Percentiles rank a stretch among this genome's conserved stretches.
Conservation (phyloP, 2,329 filamentous ascomycete species). For the Remersonia thermophila region DNA sequence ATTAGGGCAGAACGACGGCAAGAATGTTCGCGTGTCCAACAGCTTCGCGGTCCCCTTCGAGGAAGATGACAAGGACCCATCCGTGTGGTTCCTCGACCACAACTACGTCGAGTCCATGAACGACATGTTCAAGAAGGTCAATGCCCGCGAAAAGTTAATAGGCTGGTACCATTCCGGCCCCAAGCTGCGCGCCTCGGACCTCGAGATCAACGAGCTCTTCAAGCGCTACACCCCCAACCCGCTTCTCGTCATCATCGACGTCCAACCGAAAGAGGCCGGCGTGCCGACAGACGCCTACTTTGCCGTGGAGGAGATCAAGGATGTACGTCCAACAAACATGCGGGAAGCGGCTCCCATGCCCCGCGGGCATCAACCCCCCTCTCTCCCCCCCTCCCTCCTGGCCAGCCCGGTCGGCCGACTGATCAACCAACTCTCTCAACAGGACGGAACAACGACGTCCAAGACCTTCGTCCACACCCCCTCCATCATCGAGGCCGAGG, state of each 20-base stretch:
- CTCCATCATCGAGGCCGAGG: conserved; percentile 95
- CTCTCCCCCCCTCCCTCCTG: too few species aligned
- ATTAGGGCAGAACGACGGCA: conserved; percentile 89
- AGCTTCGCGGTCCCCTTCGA: conserved; percentile 98
- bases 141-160: conserved; percentile 95
- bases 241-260: conserved; percentile 92
- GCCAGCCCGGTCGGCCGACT: too few species aligned
- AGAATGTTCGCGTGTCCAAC: conserved; percentile 94
- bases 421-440: conserved; percentile 4
- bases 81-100: conserved; percentile 98
- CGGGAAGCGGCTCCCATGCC: background rate
- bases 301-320: conserved; percentile 98
- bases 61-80: conserved; percentile 96
- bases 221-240: conserved; percentile 98
- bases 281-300: conserved; percentile 99
- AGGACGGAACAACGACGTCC: conserved; percentile 94
- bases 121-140: conserved; percentile 99
- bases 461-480: conserved; percentile 98
- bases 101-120: conserved; percentile 99
- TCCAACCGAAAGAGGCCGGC: conserved; percentile 94
- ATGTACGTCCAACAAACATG: conserved; percentile 48
- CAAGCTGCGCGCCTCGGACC: conserved; percentile 88
- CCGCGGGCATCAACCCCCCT: background rate
- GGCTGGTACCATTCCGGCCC: conserved; percentile 99
- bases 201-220: conserved; percentile 99